Percentiles rank a stretch among this genome's conserved stretches.
These are phyloP conservation scores for Cutaneotrichosporon sp. DNA, from an alignment of 1,284 basidiomycete genomes.

Conservation along the genomic window DNA sequence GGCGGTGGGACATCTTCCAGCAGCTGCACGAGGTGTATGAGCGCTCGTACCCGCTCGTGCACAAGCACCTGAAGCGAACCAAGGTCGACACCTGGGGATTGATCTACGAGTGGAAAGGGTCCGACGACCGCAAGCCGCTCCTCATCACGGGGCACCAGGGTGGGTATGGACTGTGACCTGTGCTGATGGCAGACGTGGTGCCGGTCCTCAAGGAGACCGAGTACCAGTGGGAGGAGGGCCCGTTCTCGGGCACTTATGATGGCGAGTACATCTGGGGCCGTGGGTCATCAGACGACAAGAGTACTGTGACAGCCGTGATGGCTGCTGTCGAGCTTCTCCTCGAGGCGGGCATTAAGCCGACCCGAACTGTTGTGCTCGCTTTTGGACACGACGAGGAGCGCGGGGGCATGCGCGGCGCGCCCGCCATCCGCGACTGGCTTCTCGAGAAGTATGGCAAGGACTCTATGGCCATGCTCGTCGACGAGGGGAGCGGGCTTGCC, in stretches of 20 bases:
- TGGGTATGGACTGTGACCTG: constrained; percentile 58
- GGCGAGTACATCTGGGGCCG: constrained; percentile 51
- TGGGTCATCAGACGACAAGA: constrained; percentile 52
- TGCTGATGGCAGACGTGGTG: constrained; percentile 59
- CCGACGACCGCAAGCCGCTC: constrained; percentile 39
- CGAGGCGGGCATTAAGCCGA: constrained; percentile 40
- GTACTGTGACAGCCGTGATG: constrained; percentile 52
- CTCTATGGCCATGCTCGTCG: constrained; percentile 49
- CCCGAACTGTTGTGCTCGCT: constrained; percentile 49
- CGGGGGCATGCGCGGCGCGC: constrained; percentile 39
- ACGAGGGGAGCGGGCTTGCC: constrained; percentile 46
- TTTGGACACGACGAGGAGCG: constrained; percentile 52
- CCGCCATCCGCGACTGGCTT: constrained; percentile 45
- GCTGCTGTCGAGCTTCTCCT: constrained; percentile 50
- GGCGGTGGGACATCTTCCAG: constrained; percentile 49
- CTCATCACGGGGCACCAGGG: constrained; percentile 55
- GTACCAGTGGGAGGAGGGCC: constrained; percentile 62
- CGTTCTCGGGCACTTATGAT: constrained; percentile 36
- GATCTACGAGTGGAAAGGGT: constrained; percentile 46
- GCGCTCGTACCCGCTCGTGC: constrained; percentile 46
- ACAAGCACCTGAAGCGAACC: constrained; percentile 30
- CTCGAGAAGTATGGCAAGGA: constrained; percentile 50
- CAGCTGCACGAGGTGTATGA: constrained; percentile 47
- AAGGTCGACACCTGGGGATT: constrained; percentile 54
- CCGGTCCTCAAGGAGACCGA: constrained; percentile 61